Conservation (phyloP, 257 asterid genomes). For the Nemophila menziesii region DNA sequence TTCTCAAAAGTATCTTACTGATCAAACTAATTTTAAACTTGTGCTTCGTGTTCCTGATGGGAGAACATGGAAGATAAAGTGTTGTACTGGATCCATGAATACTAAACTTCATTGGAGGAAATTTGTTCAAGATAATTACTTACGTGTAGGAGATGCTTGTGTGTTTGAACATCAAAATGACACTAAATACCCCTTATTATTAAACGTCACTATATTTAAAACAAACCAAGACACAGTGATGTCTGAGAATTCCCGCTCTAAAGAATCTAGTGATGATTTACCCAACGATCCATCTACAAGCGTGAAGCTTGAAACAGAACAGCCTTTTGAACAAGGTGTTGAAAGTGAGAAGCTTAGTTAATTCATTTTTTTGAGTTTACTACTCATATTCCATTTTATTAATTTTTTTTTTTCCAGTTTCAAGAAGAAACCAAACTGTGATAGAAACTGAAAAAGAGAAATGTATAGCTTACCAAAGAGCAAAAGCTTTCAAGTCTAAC, state of each 20-base stretch:
- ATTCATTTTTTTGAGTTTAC: neutral
- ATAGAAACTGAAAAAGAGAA: neutral
- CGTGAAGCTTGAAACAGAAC: too few relatives aligned
- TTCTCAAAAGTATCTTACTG: neutral
- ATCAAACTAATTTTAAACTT: neutral
- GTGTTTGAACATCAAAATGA: conserved; percentile 11
- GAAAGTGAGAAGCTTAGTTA: conserved; percentile 2
- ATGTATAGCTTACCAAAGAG: conserved; percentile 8
- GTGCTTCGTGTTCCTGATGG: neutral
- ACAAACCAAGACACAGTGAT: neutral
- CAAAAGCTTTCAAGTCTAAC: conserved; percentile 8
- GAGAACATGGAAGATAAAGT: conserved; percentile 4
- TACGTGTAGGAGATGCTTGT: conserved; percentile 10
- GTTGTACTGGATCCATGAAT: neutral
- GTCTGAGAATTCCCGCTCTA: too few relatives aligned
- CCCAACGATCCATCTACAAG: too few relatives aligned
- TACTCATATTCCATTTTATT: neutral
- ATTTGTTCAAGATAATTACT: conserved; percentile 14
- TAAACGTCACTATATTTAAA: conserved; percentile 1
- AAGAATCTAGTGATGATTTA: too few relatives aligned
- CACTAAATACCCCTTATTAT: neutral
- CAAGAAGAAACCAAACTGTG: neutral
- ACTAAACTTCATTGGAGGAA: conserved; percentile 10
- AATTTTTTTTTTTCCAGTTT: neutral
- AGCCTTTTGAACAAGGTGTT: neutral